Conservation (phyloP, 176 grass and related monocot genomes). For the Thinopyrum elongatum region DNA sequence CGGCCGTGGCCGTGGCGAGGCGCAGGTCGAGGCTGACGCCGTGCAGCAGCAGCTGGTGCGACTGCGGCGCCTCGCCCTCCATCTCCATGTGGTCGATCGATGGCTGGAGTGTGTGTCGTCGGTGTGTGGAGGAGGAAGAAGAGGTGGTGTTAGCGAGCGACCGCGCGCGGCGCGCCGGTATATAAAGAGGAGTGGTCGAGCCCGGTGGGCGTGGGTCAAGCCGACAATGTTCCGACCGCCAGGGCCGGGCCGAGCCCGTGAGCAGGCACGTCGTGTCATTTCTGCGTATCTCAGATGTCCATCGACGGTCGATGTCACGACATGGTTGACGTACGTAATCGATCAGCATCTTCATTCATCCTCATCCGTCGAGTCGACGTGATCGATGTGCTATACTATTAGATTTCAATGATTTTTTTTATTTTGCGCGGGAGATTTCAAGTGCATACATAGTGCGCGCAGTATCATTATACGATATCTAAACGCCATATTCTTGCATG, state of each 20-base stretch:
- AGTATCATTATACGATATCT: no score
- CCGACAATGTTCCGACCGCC: neutral
- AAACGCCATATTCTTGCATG: no score
- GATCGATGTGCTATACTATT: no score
- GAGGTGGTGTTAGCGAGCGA: neutral
- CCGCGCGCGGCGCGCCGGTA: neutral
- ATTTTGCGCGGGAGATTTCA: no score
- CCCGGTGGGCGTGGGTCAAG: neutral
- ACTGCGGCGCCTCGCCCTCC: conserved; percentile 6
- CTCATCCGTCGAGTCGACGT: no score
- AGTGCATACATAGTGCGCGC: no score
- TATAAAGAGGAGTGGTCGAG: neutral
- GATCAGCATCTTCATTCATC: no score
- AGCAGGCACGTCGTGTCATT: neutral
- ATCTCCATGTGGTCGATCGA: conserved; percentile 28
- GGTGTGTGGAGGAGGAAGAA: neutral
- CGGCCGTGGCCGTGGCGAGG: conserved; percentile 20
- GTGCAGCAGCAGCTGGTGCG: neutral
- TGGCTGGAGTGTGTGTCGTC: neutral
- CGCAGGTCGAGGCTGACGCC: conserved; percentile 52
- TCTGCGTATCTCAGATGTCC: no score
- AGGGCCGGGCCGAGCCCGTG: no score
- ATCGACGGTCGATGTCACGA: no score
- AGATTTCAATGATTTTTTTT: no score
- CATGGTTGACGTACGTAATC: no score